phyloP scores from a whole-genome alignment of 2,329 filamentous ascomycete genomes.

The Aureobasidium leucospermi region DNA sequence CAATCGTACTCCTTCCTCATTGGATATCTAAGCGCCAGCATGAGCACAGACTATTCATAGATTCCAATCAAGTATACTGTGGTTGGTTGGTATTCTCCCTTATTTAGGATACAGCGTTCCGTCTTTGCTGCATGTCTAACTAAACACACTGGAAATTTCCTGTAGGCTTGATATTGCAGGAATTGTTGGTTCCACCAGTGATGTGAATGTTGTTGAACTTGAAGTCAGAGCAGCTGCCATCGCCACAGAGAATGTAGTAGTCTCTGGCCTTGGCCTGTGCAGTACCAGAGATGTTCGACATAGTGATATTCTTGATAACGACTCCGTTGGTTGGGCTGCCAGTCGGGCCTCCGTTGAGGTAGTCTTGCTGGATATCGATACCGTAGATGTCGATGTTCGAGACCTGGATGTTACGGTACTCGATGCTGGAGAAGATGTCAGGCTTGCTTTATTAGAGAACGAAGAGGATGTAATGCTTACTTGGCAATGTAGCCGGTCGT shows the following conservation, averaged over 20 bases:
- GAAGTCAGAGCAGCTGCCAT: constrained; percentile 33
- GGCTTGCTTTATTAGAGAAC: not conserved
- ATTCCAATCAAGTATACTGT: too few species aligned
- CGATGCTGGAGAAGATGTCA: constrained; percentile 25
- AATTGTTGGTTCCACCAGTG: constrained; percentile 24
- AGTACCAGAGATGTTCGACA: constrained; percentile 38
- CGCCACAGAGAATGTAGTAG: constrained; percentile 35
- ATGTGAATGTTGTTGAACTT: constrained; percentile 31
- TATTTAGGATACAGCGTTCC: too few species aligned
- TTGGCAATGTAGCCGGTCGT: constrained; percentile 32
- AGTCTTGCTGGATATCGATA: constrained; percentile 48
- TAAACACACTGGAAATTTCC: constrained; percentile 12
- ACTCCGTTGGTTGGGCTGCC: constrained; percentile 40
- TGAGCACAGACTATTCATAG: too few species aligned
- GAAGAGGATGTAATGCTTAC: constrained; percentile 14
- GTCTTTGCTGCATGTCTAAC: too few species aligned
- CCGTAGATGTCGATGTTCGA: constrained; percentile 41
- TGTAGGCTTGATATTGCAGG: constrained; percentile 13
- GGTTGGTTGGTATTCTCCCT: too few species aligned
- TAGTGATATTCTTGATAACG: constrained; percentile 37
- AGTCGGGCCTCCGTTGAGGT: constrained; percentile 39
- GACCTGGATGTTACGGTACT: constrained; percentile 42
- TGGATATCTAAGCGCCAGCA: too few species aligned
- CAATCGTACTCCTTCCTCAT: too few species aligned
- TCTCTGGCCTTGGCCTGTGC: constrained; percentile 27